These are phyloP conservation scores for Dunaliella primolecta DNA, from an alignment of 139 green algal species.

Conservation along the genomic window DNA sequence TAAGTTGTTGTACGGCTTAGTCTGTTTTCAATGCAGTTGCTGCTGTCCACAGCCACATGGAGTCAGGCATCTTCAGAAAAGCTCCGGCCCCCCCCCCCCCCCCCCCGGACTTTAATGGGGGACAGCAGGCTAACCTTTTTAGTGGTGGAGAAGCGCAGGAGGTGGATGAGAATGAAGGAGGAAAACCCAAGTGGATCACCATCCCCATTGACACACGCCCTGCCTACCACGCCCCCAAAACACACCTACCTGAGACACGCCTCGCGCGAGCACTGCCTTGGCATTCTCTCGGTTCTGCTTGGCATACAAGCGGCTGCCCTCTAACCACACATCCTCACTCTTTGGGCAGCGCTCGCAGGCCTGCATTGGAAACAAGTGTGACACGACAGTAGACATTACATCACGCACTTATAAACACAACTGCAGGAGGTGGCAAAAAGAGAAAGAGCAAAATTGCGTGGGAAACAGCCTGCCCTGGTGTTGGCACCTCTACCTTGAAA, in stretches of 20 bases:
- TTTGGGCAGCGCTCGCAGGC: slow-evolving; percentile 91
- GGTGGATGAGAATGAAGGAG: too few relatives aligned
- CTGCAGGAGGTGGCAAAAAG: neutral
- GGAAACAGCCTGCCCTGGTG: slow-evolving; percentile 1
- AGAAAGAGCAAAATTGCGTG: neutral
- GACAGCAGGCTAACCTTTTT: too few relatives aligned
- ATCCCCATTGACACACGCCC: too few relatives aligned
- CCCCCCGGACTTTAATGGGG: too few relatives aligned
- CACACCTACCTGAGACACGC: slow-evolving; percentile 79
- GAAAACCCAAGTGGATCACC: too few relatives aligned
- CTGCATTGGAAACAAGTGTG: slow-evolving; percentile 63
- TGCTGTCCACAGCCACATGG: too few relatives aligned
- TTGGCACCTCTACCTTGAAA: slow-evolving; percentile 9
- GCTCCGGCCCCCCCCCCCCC: too few relatives aligned
- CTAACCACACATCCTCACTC: slow-evolving; percentile 97
- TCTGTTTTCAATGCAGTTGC: too few relatives aligned
- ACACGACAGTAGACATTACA: neutral
- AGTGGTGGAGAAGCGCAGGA: too few relatives aligned
- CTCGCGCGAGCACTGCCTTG: slow-evolving; percentile 85
- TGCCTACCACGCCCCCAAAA: too few relatives aligned
- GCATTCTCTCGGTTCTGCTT: slow-evolving; percentile 56
- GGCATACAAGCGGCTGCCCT: slow-evolving; percentile 84
- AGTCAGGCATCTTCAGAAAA: too few relatives aligned
- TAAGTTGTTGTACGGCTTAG: neutral
- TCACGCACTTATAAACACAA: neutral